Conservation (phyloP, 2,329 filamentous ascomycete genomes). For the Tolypocladium ophioglossoides region DNA sequence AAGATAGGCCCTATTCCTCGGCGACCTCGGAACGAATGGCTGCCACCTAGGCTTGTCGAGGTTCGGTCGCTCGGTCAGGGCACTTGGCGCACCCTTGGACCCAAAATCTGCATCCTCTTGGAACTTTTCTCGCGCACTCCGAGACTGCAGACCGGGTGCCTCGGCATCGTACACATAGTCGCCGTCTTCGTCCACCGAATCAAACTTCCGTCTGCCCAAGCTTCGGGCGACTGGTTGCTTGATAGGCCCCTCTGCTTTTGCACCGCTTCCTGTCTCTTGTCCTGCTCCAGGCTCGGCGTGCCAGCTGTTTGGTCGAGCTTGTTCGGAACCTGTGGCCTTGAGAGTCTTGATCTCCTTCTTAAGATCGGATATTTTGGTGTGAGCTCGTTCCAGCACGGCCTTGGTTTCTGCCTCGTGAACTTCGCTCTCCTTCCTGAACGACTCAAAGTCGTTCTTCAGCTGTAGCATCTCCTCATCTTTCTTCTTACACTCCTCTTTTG, state of each 20-base stretch:
- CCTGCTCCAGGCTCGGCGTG: conserved; percentile 12
- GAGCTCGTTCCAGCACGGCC: conserved; percentile 43
- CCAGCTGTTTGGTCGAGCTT: conserved; percentile 18
- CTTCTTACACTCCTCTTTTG: conserved; percentile 30
- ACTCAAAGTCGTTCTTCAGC: conserved; percentile 41
- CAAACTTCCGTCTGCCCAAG: neutral
- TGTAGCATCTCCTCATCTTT: conserved; percentile 40
- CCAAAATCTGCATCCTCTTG: conserved; percentile 15
- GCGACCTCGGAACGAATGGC: conserved; percentile 30
- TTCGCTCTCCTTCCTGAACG: conserved; percentile 42
- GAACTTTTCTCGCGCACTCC: conserved; percentile 24
- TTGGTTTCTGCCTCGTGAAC: conserved; percentile 43
- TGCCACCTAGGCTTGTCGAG: conserved; percentile 28
- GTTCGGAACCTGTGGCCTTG: conserved; percentile 17
- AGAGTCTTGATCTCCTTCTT: conserved; percentile 41
- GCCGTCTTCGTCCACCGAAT: neutral
- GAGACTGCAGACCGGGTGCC: conserved; percentile 8
- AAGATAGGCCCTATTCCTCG: conserved; percentile 26
- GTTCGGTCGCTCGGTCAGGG: conserved; percentile 13
- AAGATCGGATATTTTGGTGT: conserved; percentile 44
- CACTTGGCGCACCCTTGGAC: conserved; percentile 6
- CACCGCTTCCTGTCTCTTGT: neutral
- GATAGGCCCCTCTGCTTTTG: conserved; percentile 2
- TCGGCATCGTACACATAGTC: conserved; percentile 2
- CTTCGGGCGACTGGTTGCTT: neutral